Base-by-base conservation (phyloP, 2,329 filamentous ascomycete species). In the Pseudofabraea citricarpa region DNA sequence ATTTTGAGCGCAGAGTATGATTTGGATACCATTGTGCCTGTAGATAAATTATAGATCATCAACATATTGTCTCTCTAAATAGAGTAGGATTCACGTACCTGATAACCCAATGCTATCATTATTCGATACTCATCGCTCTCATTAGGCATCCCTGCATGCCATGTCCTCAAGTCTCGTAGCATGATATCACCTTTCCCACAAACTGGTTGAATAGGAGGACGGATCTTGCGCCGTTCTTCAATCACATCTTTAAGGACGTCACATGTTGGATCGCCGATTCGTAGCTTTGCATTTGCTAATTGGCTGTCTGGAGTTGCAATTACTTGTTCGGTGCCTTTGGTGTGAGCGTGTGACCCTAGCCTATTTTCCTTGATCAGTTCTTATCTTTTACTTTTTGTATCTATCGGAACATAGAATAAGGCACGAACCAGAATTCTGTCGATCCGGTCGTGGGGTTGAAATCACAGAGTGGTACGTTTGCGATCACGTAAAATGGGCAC, bases 141-240 rank as follows among this genome's bases (percentile, higher is more conserved):
- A 51, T 83, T 83, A 2, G 77, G 77, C 72, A 81, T 79, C 0
- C 79, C 79, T 0, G 76, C 77, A 56, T 83, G 79, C 79, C 79
- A 84, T 5, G 81, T 68, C 19, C 79, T 64, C 41, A 83, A 58
- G 55, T 83, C 79, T 2, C 81, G 67, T 22, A 84, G 55, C 26
- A 82, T 66, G 18, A 83, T 56, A 29, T 74, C 73, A 0, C 79
- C 77, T 51, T 77, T 78, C 26, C 65, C 64, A 1, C 79, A 67
- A 3, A 60, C 43, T 0, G 76, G 74, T 52, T 81, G 77, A 9
- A 68, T 56, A 0, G 74, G 74, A 5, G 70, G 65, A 6, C 68
- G 58, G 2, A 63, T 51, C 3, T 53, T 43, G 2, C 62, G 46
- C 5, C 70, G 63, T 39, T 63, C 56, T 2, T 64, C 64, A 0